Base-by-base conservation (phyloP, 345 rosid genomes). In the Dovyalis caffra region DNA sequence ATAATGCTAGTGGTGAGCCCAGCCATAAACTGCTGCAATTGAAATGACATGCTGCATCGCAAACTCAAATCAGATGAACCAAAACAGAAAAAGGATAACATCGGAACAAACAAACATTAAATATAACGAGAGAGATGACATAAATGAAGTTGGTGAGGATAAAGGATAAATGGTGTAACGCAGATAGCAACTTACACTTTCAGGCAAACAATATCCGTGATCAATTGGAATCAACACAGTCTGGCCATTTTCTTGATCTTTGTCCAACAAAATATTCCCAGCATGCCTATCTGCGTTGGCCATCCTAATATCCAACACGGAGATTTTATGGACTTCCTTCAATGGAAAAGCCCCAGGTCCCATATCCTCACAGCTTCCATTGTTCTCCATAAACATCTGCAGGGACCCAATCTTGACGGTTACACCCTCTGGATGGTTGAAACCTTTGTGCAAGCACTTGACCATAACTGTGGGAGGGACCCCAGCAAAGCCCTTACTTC, bases 281-380 rank as follows among this genome's bases (percentile, higher is more conserved):
- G 78, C 76, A 76, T 85, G 88, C 81, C 88, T 78, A 72, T 85
- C 86, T 2, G 86, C 86, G 74, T 85, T 85, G 60, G 88, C 88
- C 78, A 83, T 49, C 33, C 88, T 76, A 60, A 85, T 81, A 75
- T 83, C 88, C 72, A 85, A 66, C 3, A 83, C 82, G 43, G 80
- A 49, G 21, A 85, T 85, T 64, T 85, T 85, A 51, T 85, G 88
- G 16, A 85, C 85, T 79, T 85, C 86, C 71, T 83, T 77, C 74
- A 83, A 32, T 6, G 88, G 88, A 67, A 85, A 85, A 5, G 74
- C 40, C 71, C 83, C 78, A 25, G 85, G 85, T 45, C 86, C 88
- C 72, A 83, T 79, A 77, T 85, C 86, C 74, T 85, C 88, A 45
- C 88, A 85, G 68, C 88, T 78, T 40, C 86, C 88, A 33, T 71